These are phyloP conservation scores for Apiospora phragmitis DNA, from an alignment of 2,329 filamentous ascomycete species.

Conservation along the genomic window DNA sequence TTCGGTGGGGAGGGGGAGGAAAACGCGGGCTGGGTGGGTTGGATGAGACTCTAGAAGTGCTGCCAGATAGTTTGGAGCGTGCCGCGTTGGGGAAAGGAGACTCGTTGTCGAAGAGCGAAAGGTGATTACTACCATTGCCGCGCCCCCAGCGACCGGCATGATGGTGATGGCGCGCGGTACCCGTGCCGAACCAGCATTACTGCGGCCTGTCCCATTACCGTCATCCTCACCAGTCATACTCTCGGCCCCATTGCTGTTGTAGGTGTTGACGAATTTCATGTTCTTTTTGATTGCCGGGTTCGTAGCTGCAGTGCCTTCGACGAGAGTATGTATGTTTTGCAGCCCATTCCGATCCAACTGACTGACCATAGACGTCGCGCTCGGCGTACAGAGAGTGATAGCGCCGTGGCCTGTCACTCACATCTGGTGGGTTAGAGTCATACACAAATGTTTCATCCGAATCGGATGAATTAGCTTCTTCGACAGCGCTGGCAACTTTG, in stretches of 20 bases:
- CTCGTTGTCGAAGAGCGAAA: conserved; percentile 74
- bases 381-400: conserved; percentile 95
- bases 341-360: conserved; percentile 62
- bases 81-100: conserved; percentile 73
- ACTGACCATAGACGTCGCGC: conserved; percentile 80
- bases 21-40: conserved; percentile 71
- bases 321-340: conserved; percentile 66
- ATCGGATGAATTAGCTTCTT: conserved; percentile 94
- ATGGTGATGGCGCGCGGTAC: conserved; percentile 75
- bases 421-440: conserved; percentile 88
- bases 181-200: conserved; percentile 63
- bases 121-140: conserved; percentile 64
- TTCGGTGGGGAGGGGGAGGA: conserved; percentile 22
- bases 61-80: conserved; percentile 61
- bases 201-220: conserved; percentile 62
- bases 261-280: conserved; percentile 93
- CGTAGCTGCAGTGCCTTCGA: conserved; percentile 53
- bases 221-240: conserved; percentile 64
- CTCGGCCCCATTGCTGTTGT: conserved; percentile 60
- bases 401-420: conserved; percentile 63
- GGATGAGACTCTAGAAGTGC: conserved; percentile 58
- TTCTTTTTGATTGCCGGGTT: conserved; percentile 75
- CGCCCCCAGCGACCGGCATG: conserved; percentile 74
- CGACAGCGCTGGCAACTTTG: conserved; percentile 92
- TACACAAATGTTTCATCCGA: conserved; percentile 99